Evolutionary conservation across 2,329 filamentous ascomycete species (phyloP).

Genomic region (Coniosporium tulheliwenetii): DNA sequence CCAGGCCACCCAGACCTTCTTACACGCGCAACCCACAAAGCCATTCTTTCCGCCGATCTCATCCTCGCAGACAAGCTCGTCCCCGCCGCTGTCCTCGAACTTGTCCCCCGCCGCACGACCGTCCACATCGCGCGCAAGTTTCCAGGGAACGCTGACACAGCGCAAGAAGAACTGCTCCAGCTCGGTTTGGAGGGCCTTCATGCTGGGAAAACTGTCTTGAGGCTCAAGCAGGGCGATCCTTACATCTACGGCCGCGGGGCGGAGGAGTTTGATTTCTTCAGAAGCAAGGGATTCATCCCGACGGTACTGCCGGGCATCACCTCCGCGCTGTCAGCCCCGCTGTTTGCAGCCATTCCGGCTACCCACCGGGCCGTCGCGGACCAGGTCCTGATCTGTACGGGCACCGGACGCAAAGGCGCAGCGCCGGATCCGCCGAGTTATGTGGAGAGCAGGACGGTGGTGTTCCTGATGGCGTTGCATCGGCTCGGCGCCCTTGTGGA

Average conservation of each 20-base stretch:
- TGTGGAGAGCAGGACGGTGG: conserved; percentile 61
- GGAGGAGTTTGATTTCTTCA: conserved; percentile 81
- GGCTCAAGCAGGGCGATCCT: conserved; percentile 91
- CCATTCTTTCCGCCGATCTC: conserved; percentile 60
- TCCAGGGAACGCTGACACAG: conserved; percentile 86
- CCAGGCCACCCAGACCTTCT: conserved; percentile 87
- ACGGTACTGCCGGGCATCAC: conserved; percentile 81
- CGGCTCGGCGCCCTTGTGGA: conserved; percentile 58
- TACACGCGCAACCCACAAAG: conserved; percentile 65
- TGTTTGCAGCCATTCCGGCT: conserved; percentile 76
- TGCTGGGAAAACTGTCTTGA: conserved; percentile 63
- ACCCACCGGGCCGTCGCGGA: conserved; percentile 86
- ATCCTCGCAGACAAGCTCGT: conserved; percentile 77
- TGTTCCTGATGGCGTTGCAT: conserved; percentile 93
- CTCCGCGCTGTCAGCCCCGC: conserved; percentile 67
- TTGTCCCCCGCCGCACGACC: conserved; percentile 77
- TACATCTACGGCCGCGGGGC: conserved; percentile 92
- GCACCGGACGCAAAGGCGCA: conserved; percentile 80
- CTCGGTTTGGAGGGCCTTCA: conserved; percentile 56
- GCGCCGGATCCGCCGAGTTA: conserved; percentile 70
- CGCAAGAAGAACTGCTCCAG: conserved; percentile 76
- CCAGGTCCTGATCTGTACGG: conserved; percentile 90
- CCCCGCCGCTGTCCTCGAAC: conserved; percentile 67
- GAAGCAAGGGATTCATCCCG: conserved; percentile 50
- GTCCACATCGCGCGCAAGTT: conserved; percentile 94